A percentile compares a stretch with the other conserved stretches of the same genome.
These are phyloP conservation scores for Globisporangium nunn DNA, from an alignment of 352 stramenopile species.

Conservation along the genomic window DNA sequence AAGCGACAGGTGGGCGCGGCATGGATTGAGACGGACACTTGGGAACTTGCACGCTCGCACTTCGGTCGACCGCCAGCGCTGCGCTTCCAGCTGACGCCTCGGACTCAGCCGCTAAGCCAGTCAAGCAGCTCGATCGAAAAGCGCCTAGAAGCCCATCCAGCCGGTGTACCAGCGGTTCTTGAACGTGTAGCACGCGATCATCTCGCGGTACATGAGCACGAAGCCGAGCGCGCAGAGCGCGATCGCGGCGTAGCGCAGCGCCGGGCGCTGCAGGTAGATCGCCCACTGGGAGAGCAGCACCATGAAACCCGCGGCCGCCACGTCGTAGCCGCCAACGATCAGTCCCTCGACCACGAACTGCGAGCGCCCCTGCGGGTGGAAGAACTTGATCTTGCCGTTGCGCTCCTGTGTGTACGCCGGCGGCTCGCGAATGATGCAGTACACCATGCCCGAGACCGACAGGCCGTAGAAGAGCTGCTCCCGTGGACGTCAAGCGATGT, in stretches of 20 bases:
- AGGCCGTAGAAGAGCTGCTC: conserved; percentile 77
- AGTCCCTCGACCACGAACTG: conserved; percentile 83
- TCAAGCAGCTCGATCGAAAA: not conserved
- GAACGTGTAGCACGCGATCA: conserved; percentile 79
- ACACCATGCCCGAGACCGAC: conserved; percentile 85
- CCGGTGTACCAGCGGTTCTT: conserved; percentile 88
- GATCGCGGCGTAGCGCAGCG: conserved; percentile 50
- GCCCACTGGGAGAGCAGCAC: conserved; percentile 82
- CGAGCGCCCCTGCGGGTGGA: conserved; percentile 74
- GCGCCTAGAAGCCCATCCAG: conserved; percentile 72
- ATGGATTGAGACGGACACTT: too few species aligned
- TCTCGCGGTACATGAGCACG: conserved; percentile 79
- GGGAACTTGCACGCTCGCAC: too few species aligned
- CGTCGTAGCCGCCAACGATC: conserved; percentile 66
- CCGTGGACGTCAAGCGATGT: too few species aligned
- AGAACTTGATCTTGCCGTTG: conserved; percentile 82
- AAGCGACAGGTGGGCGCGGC: too few species aligned
- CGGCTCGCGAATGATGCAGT: conserved; percentile 86
- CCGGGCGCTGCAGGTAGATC: conserved; percentile 57
- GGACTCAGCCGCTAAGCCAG: not conserved
- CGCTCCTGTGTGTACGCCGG: conserved; percentile 60
- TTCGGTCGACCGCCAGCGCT: too few species aligned
- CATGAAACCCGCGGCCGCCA: conserved; percentile 57
- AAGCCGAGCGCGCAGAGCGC: conserved; percentile 58
- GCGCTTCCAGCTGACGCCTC: not conserved